Percentiles rank a stretch among this genome's conserved stretches.
Conservation (phyloP, 495 filamentous ascomycete species). For the Penicillium ochrochloron region DNA sequence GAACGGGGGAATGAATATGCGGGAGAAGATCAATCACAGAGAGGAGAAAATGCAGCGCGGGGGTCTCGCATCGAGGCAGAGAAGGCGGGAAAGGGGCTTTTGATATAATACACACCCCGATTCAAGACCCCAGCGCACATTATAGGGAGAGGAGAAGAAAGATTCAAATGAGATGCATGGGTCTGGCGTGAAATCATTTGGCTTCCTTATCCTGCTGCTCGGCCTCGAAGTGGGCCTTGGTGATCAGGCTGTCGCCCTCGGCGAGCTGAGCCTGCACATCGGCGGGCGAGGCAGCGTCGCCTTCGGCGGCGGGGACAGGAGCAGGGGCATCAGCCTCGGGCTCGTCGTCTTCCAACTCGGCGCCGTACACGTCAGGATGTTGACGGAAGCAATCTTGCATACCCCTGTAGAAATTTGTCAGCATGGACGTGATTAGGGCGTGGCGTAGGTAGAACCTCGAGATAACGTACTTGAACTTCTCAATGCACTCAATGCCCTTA, state of each 20-base stretch:
- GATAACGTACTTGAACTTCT: conserved; percentile 83
- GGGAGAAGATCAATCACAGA: conserved; percentile 28
- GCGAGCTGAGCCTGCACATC: conserved; percentile 31
- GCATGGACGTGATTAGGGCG: not conserved
- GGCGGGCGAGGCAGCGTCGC: conserved; percentile 23
- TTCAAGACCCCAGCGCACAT: conserved; percentile 23
- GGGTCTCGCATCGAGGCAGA: conserved; percentile 22
- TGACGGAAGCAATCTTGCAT: conserved; percentile 98
- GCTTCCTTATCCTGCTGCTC: conserved; percentile 35
- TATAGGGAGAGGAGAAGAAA: conserved; percentile 18
- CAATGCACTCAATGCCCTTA: conserved; percentile 99
- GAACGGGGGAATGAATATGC: conserved; percentile 37
- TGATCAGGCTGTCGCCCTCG: conserved; percentile 51
- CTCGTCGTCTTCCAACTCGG: conserved; percentile 85
- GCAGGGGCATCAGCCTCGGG: conserved; percentile 33
- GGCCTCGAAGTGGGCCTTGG: conserved; percentile 58
- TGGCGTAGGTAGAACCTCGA: not conserved
- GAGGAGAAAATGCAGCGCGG: conserved; percentile 22
- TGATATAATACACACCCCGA: conserved; percentile 38
- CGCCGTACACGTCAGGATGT: conserved; percentile 89
- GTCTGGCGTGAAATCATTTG: conserved; percentile 25
- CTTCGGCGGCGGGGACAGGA: conserved; percentile 23
- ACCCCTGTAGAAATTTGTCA: conserved; percentile 54
- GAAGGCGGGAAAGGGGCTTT: conserved; percentile 22
- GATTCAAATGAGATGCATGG: conserved; percentile 19